A percentile compares a stretch with the other conserved stretches of the same genome.
These are phyloP conservation scores for Sorghum bicolor DNA, from an alignment of 176 grass and related monocot genomes.

Conservation along the genomic window Sorghum_bicolor_NCBIv3 NC_012876.2:4257501-4258000, in stretches of 20 bases:
- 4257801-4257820: neutral
- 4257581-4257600: neutral
- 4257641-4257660: neutral
- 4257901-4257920: conserved; percentile 95
- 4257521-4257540: neutral
- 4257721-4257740: conserved; percentile 79
- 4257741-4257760: conserved; percentile 82
- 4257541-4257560: neutral
- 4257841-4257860: conserved; percentile 50
- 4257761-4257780: conserved; percentile 53
- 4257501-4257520: neutral
- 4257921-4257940: conserved; percentile 58
- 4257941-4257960: conserved; percentile 71
- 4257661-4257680: neutral
- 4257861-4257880: conserved; percentile 59
- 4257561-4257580: neutral
- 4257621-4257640: conserved; percentile 10
- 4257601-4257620: conserved; percentile 8
- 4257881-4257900: conserved; percentile 57
- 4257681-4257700: conserved; percentile 21
- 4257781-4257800: conserved; percentile 9
- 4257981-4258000: conserved; percentile 2
- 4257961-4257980: conserved; percentile 62
- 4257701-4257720: conserved; percentile 73
- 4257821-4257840: conserved; percentile 41